A percentile compares a stretch with the other conserved stretches of the same genome.
Conservation (phyloP, 2,329 filamentous ascomycete species). For the Metarhizium rileyi region DNA sequence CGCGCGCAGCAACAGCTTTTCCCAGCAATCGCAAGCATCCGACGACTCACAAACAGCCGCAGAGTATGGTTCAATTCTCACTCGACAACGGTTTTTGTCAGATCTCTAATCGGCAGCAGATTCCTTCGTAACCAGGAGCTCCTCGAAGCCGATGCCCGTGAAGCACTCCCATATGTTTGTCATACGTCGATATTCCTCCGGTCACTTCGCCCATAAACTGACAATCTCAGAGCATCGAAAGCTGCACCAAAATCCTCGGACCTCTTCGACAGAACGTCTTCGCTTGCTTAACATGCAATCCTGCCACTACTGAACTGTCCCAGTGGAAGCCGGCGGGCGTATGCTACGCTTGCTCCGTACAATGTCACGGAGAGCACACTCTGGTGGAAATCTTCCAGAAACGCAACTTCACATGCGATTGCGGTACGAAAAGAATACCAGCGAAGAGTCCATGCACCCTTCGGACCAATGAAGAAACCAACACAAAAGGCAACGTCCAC, state of each 20-base stretch:
- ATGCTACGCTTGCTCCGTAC: slow-evolving; percentile 94
- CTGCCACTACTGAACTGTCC: slow-evolving; percentile 53
- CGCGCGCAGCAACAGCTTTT: slow-evolving; percentile 48
- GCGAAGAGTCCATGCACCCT: slow-evolving; percentile 64
- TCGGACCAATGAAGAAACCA: slow-evolving; percentile 62
- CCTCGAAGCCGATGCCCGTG: slow-evolving; percentile 88
- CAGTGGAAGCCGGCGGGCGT: slow-evolving; percentile 61
- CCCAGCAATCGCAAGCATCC: slow-evolving; percentile 44
- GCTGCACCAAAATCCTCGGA: slow-evolving; percentile 84
- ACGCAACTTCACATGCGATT: slow-evolving; percentile 93
- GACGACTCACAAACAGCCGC: slow-evolving; percentile 63
- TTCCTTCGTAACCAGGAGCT: slow-evolving; percentile 85
- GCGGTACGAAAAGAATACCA: slow-evolving; percentile 74
- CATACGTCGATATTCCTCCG: neutral
- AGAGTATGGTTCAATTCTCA: slow-evolving; percentile 38
- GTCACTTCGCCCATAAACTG: slow-evolving; percentile 15
- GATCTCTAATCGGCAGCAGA: slow-evolving; percentile 30
- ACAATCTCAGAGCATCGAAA: slow-evolving; percentile 68
- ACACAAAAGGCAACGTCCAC: slow-evolving; percentile 65
- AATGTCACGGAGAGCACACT: slow-evolving; percentile 90
- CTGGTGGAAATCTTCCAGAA: slow-evolving; percentile 95
- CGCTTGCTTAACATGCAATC: slow-evolving; percentile 88
- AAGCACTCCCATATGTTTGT: slow-evolving; percentile 82
- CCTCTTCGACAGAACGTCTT: slow-evolving; percentile 82
- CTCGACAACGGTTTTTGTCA: neutral